Conservation (phyloP, 176 grass and related monocot genomes). For the Ananas comosus region DNA sequence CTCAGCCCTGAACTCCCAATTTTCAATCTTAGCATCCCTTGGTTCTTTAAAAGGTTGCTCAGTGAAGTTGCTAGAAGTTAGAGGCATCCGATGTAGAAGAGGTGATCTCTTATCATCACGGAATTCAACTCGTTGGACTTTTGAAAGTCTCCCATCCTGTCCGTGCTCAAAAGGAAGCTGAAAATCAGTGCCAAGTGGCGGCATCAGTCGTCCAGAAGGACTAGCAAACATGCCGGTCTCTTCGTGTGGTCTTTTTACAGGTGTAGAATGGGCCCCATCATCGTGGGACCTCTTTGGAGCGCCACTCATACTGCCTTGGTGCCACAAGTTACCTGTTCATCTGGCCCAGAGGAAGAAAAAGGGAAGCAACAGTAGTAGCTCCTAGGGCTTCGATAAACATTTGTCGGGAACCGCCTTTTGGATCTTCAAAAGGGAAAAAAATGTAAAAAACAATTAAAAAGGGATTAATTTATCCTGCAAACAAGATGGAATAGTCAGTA, state of each 20-base stretch:
- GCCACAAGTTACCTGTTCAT: background rate
- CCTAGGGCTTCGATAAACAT: background rate
- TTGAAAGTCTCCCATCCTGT: slow-evolving; percentile 45
- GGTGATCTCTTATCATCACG: slow-evolving; percentile 74
- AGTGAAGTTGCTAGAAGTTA: slow-evolving; percentile 23
- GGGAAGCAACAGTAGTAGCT: background rate
- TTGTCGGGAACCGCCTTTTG: background rate
- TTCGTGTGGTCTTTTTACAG: slow-evolving; percentile 54
- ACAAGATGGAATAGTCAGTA: no score
- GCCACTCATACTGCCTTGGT: slow-evolving; percentile 44
- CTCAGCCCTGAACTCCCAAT: slow-evolving; percentile 39
- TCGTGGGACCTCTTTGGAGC: slow-evolving; percentile 66
- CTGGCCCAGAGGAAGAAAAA: background rate
- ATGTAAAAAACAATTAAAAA: no score
- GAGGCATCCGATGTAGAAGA: slow-evolving; percentile 33
- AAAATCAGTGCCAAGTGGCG: slow-evolving; percentile 41
- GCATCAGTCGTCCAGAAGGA: slow-evolving; percentile 44
- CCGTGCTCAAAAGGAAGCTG: slow-evolving; percentile 47
- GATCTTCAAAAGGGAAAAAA: no score
- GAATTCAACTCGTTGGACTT: slow-evolving; percentile 54
- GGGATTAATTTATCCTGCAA: no score
- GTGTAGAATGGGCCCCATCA: slow-evolving; percentile 56
- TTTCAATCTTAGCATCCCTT: slow-evolving; percentile 39
- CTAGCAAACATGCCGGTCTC: slow-evolving; percentile 39
- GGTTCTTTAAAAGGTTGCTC: slow-evolving; percentile 41